Conservation (phyloP, 345 rosid genomes). For the Eutrema yunnanense region DNA sequence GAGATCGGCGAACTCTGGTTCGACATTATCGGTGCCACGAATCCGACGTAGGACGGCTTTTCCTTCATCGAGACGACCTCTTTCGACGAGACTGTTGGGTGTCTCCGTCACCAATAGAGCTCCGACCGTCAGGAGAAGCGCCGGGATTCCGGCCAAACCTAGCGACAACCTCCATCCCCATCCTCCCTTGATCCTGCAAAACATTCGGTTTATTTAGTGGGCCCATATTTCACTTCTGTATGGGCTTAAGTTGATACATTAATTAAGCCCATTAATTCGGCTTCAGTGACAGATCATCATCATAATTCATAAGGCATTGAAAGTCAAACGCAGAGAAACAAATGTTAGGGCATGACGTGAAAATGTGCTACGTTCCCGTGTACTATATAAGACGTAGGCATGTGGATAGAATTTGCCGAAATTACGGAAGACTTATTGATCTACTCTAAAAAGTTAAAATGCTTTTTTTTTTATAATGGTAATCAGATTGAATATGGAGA, state of each 20-base stretch:
- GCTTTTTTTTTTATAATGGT: background rate
- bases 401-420: slow-evolving; percentile 24
- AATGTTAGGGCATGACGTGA: background rate
- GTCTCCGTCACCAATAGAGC: slow-evolving; percentile 77
- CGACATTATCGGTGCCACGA: slow-evolving; percentile 76
- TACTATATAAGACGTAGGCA: background rate
- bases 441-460: background rate
- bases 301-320: background rate
- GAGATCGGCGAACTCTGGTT: slow-evolving; percentile 77
- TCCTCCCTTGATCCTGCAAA: slow-evolving; percentile 56
- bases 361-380: background rate
- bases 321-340: slow-evolving; percentile 4
- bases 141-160: slow-evolving; percentile 90
- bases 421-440: slow-evolving; percentile 11
- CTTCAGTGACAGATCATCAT: background rate
- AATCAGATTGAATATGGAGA: background rate
- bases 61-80: slow-evolving; percentile 83
- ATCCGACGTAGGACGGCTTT: slow-evolving; percentile 71
- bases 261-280: background rate
- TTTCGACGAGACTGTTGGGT: slow-evolving; percentile 87
- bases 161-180: slow-evolving; percentile 97
- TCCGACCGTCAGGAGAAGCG: slow-evolving; percentile 65
- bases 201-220: background rate
- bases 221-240: background rate
- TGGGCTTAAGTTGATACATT: background rate